Base-by-base conservation (phyloP, 257 asterid species). In the Ajuga chamaepitys region DNA sequence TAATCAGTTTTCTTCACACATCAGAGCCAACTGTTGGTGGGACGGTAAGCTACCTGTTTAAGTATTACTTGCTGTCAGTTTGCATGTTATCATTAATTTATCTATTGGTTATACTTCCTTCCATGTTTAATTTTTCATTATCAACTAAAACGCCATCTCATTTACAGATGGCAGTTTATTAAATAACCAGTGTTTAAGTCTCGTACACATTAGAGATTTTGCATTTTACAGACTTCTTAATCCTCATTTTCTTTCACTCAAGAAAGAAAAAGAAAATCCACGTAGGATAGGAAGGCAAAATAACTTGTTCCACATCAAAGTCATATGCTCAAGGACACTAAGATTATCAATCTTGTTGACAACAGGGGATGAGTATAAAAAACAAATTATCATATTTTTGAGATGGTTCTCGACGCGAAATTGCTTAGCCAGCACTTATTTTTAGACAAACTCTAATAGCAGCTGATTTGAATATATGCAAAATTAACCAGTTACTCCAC, bases 21-120 rank as follows among this genome's bases (percentile, higher is more conserved):
- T 73, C 87, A 6, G 91, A 81, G 54, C 88, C 95, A 67, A 83
- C 95, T 26, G 86, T 89, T 75, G 88, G 95, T 34, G 97, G 95
- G 58, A 87, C 89, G 75, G 95, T 89, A 79, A 73, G 78, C 59
- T 66, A 54, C 26, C 30, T 65, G 35, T 20, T 38, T 9, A 21
- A 4, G 10, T 66, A 10, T 45, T 66, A 28, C 28, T 24, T 18
- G 9, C 8, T 50, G 6, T 20, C 21, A 40, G 17, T 20, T 17
- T 30, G 30, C 7, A 28, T 32, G 18, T 55, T 25, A 3, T 66
- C 41, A 44, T 25, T 51, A 51, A 26, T 42, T 55, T 16, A 16
- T 34, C 50, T 45, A n/a, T 13, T 64, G 32, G 8, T 28, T 59
- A 5, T 21, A 7, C 14, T 51, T 61, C 25, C 12, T 16, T 30